phyloP scores from a whole-genome alignment of 2,329 filamentous ascomycete species.

The Fusarium subtropicale region DNA sequence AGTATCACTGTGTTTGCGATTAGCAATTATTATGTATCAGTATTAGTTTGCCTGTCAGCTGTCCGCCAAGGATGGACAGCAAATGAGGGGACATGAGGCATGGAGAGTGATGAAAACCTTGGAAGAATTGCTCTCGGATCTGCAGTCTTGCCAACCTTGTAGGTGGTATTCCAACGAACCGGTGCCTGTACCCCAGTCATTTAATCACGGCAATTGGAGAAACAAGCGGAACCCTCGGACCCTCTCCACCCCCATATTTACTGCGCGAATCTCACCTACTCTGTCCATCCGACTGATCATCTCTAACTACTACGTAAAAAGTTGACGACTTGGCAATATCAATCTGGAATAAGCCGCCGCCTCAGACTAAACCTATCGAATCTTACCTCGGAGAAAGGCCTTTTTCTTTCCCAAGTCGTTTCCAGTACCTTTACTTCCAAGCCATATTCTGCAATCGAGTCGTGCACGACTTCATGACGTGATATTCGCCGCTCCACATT shows the following conservation, averaged over 20 bases:
- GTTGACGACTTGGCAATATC: conserved; percentile 12
- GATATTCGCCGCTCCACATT: conserved; percentile 27
- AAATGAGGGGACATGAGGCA: neutral
- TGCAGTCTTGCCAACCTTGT: conserved; percentile 6
- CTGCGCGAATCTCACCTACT: conserved; percentile 4
- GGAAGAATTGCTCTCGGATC: conserved; percentile 9
- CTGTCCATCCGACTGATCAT: conserved; percentile 13
- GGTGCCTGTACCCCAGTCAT: conserved; percentile 21
- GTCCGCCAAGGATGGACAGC: neutral
- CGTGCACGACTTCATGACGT: conserved; percentile 5
- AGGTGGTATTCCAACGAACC: neutral
- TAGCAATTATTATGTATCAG: neutral
- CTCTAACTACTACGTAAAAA: conserved; percentile 2
- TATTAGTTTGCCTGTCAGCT: neutral
- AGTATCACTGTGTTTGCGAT: conserved; percentile 12
- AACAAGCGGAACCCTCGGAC: conserved; percentile 29
- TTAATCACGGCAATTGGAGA: conserved; percentile 34
- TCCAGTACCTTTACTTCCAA: neutral
- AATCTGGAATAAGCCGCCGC: conserved; percentile 19
- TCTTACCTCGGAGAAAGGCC: neutral
- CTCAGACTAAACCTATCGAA: conserved; percentile 3
- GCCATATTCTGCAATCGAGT: conserved; percentile 2
- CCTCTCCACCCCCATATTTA: conserved; percentile 33
- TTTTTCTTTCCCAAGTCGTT: neutral
- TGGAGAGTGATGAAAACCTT: neutral